Conservation (phyloP, 176 grass and related monocot species). For the Urochloa ruziziensis region DNA sequence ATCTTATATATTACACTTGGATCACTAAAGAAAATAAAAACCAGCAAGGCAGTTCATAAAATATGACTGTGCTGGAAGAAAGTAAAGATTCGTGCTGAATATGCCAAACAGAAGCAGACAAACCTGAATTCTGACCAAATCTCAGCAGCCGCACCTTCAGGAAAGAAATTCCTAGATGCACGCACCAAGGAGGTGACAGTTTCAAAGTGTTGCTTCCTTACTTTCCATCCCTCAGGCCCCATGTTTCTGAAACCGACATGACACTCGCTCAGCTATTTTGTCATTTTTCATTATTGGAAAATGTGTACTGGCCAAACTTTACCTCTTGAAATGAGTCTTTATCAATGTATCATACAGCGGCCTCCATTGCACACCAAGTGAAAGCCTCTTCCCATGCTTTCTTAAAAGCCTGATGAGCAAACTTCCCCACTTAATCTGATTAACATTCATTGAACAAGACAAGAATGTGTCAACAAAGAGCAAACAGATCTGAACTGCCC, state of each 20-base stretch:
- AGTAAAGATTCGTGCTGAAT: constrained; percentile 3
- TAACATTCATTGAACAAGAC: constrained; percentile 36
- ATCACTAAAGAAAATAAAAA: background rate
- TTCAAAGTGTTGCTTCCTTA: constrained; percentile 82
- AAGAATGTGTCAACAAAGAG: constrained; percentile 19
- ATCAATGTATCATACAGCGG: constrained; percentile 88
- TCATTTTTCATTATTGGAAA: constrained; percentile 4
- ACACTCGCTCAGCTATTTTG: constrained; percentile 2
- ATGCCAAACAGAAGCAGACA: constrained; percentile 1
- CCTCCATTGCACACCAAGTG: constrained; percentile 75
- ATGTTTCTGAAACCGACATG: constrained; percentile 69
- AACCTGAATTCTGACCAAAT: constrained; percentile 97
- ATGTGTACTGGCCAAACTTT: constrained; percentile 8
- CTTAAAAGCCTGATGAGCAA: constrained; percentile 68
- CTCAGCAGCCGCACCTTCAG: constrained; percentile 77
- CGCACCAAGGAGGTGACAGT: constrained; percentile 71
- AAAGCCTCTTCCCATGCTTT: constrained; percentile 76
- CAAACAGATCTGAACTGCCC: constrained; percentile 11
- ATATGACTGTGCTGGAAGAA: background rate
- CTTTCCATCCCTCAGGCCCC: constrained; percentile 95
- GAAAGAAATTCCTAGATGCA: constrained; percentile 78
- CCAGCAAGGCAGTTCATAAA: background rate
- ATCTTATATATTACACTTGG: background rate
- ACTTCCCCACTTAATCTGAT: constrained; percentile 92
- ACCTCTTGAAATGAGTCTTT: constrained; percentile 95